Evolutionary conservation across 2,329 filamentous ascomycete species (phyloP).

Genomic region (Trichophyton benhamiae): DNA sequence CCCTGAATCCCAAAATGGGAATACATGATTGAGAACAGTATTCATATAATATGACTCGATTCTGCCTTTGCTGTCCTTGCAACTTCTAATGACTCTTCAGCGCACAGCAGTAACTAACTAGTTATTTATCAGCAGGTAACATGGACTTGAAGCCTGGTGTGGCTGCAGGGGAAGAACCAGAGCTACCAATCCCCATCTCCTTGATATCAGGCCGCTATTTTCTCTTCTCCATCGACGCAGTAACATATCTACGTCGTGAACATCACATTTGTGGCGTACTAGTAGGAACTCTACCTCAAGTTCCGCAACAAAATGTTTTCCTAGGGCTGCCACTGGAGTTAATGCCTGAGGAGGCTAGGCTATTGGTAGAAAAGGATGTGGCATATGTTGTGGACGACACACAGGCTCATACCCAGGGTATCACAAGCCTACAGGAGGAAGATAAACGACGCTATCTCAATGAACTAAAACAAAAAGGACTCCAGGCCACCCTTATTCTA

Average conservation of each 20-base stretch:
- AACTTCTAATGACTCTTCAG: constrained; percentile 3
- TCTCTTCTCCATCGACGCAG: constrained; percentile 73
- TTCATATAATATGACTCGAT: constrained; percentile 14
- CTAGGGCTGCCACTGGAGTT: constrained; percentile 78
- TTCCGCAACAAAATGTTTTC: constrained; percentile 90
- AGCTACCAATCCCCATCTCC: constrained; percentile 63
- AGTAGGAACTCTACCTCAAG: constrained; percentile 77
- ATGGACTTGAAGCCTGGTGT: neutral
- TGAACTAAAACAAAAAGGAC: constrained; percentile 43
- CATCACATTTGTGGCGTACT: constrained; percentile 79
- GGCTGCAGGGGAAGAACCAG: constrained; percentile 21
- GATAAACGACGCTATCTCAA: constrained; percentile 51
- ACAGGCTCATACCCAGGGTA: constrained; percentile 52
- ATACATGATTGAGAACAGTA: constrained; percentile 31
- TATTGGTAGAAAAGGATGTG: constrained; percentile 64
- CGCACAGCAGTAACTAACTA: constrained; percentile 1
- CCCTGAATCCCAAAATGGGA: constrained; percentile 46
- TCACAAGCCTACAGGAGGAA: constrained; percentile 46
- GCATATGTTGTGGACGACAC: constrained; percentile 74
- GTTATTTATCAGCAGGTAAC: neutral
- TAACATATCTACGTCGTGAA: constrained; percentile 62
- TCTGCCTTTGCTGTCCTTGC: constrained; percentile 15
- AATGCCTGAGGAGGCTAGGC: constrained; percentile 74
- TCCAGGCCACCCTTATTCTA: constrained; percentile 37
- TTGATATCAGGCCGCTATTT: constrained; percentile 70